Evolutionary conservation across 257 asterid species (phyloP).

Genomic region (Solanum commersonii): DNA sequence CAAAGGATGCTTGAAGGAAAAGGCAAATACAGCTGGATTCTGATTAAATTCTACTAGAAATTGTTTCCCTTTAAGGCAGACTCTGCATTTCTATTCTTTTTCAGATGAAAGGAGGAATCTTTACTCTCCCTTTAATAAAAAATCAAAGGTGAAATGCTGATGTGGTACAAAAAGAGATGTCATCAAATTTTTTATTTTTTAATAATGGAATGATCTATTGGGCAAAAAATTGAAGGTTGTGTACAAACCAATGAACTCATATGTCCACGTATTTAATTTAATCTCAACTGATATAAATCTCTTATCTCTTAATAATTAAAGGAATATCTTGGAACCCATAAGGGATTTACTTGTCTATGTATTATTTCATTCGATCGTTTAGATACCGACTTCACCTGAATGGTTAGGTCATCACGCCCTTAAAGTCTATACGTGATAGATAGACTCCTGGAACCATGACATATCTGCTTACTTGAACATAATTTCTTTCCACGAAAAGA

Average conservation of each 20-base stretch:
- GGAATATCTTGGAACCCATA: not conserved
- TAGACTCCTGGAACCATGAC: no score
- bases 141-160: not conserved
- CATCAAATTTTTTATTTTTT: not conserved
- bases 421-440: no score
- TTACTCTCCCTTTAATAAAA: not conserved
- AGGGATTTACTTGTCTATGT: no score
- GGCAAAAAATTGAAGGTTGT: not conserved
- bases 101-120: not conserved
- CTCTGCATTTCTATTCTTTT: not conserved
- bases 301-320: not conserved
- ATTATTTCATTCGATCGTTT: no score
- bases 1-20: not conserved
- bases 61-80: slow-evolving; percentile 1
- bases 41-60: not conserved
- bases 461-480: no score
- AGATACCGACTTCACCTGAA: not conserved
- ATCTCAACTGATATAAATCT: not conserved
- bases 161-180: not conserved
- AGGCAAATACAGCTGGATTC: slow-evolving; percentile 7
- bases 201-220: not conserved
- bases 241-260: not conserved
- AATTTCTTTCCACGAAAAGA: no score
- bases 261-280: not conserved
- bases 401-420: no score